Percentiles rank a stretch among this genome's conserved stretches.
Evolutionary conservation across 306 rosid genomes (phyloP).

Genomic region (Astragalus membranaceus): DNA sequence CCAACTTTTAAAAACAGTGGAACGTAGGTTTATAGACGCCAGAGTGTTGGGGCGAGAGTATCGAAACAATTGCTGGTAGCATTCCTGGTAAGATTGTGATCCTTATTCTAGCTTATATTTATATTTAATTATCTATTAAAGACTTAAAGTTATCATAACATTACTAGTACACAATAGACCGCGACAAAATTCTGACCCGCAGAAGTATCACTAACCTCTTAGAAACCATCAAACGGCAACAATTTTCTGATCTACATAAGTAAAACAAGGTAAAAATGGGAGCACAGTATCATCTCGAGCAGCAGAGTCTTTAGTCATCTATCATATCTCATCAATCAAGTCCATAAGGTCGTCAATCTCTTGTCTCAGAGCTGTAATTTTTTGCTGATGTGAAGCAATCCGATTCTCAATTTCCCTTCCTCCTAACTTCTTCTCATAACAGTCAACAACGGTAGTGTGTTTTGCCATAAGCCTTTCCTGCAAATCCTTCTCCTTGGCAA

Average conservation of each 20-base stretch:
- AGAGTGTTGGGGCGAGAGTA: no score
- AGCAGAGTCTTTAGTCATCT: neutral
- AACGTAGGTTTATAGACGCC: no score
- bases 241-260: slow-evolving; percentile 22
- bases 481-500: slow-evolving; percentile 75
- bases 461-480: slow-evolving; percentile 76
- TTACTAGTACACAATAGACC: neutral
- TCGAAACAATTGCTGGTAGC: no score
- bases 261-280: slow-evolving; percentile 24
- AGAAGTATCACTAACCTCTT: slow-evolving; percentile 6
- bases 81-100: neutral
- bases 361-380: slow-evolving; percentile 60
- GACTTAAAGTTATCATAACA: slow-evolving; percentile 2
- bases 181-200: slow-evolving; percentile 2
- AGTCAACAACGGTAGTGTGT: slow-evolving; percentile 73
- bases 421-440: slow-evolving; percentile 83
- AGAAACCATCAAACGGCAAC: slow-evolving; percentile 5
- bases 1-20: no score
- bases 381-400: slow-evolving; percentile 69
- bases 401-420: slow-evolving; percentile 92
- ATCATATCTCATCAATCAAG: slow-evolving; percentile 56
- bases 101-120: neutral
- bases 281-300: neutral
- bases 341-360: slow-evolving; percentile 86
- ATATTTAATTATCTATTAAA: neutral